A percentile compares a stretch with the other conserved stretches of the same genome.
Conservation (phyloP, 2,329 filamentous ascomycete genomes). For the Sordariomycetes sp. region DNA sequence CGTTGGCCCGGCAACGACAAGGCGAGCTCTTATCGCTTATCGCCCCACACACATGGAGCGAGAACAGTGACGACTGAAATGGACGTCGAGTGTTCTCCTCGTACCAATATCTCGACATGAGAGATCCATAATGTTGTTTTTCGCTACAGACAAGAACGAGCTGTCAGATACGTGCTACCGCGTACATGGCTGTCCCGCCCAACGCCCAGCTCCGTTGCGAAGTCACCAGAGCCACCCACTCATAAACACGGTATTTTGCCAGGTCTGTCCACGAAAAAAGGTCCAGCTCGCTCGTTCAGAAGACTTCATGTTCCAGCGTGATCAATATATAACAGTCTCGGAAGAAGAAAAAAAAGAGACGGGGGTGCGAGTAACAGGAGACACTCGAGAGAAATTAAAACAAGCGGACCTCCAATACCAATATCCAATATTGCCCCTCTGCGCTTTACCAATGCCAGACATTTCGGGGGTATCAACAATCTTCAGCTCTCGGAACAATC, state of each 20-base stretch:
- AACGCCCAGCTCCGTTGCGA: conserved; percentile 6
- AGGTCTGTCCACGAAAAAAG: background rate
- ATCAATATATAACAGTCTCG: background rate
- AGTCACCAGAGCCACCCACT: conserved; percentile 14
- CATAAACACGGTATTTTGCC: background rate
- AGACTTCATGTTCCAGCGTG: background rate
- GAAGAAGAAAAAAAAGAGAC: background rate
- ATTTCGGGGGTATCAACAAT: conserved; percentile 25
- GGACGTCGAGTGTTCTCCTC: background rate
- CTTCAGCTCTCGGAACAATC: conserved; percentile 16
- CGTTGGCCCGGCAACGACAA: conserved; percentile 14
- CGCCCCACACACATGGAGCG: background rate
- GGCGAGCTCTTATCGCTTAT: background rate
- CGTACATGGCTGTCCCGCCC: background rate
- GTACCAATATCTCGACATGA: background rate
- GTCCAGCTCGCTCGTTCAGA: background rate
- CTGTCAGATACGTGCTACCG: background rate
- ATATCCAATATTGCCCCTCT: conserved; percentile 1
- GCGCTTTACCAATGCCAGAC: conserved; percentile 9
- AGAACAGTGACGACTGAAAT: too few relatives aligned
- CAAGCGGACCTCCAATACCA: conserved; percentile 4
- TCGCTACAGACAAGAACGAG: background rate
- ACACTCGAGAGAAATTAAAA: conserved; percentile 10
- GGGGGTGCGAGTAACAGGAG: background rate
- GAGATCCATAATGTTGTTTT: background rate